Evolutionary conservation across 1,284 basidiomycete genomes (phyloP).

Genomic region (Ceratobasidium sp.): DNA sequence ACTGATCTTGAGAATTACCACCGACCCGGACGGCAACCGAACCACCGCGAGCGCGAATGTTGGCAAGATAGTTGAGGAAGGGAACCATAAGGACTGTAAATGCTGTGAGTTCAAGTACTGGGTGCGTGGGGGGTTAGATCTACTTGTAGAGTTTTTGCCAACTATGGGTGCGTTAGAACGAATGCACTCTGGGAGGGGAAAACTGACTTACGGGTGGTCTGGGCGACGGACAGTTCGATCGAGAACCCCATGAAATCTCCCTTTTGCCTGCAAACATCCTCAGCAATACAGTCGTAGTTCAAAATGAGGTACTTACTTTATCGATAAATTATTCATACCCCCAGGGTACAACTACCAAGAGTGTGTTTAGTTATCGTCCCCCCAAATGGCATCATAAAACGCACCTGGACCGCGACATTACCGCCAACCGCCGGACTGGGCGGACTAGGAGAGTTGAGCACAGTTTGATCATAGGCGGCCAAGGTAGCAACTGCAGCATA

Average conservation of each 20-base stretch:
- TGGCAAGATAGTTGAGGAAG: conserved; percentile 82
- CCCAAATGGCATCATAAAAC: conserved; percentile 53
- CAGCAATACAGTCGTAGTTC: too few species aligned
- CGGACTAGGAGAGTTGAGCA: conserved; percentile 62
- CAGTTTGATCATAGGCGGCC: conserved; percentile 64
- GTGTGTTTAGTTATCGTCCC: conserved; percentile 58
- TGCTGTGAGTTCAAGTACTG: conserved; percentile 54
- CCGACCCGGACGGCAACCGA: conserved; percentile 73
- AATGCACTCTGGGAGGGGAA: too few species aligned
- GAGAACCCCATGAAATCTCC: conserved; percentile 80
- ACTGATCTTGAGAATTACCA: conserved; percentile 81
- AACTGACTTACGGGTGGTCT: conserved; percentile 69
- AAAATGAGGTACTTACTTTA: too few species aligned
- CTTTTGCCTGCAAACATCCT: conserved; percentile 62
- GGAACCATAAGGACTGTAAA: conserved; percentile 65
- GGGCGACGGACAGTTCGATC: conserved; percentile 78
- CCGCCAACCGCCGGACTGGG: conserved; percentile 53
- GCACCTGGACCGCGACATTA: too few species aligned
- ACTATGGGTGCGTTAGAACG: conserved; percentile 33
- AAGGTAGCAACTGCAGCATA: conserved; percentile 61
- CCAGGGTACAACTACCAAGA: conserved; percentile 61
- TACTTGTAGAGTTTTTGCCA: conserved; percentile 10
- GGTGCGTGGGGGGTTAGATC: too few species aligned
- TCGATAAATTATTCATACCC: conserved; percentile 60
- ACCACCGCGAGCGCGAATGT: conserved; percentile 73